Evolutionary conservation across 2,329 filamentous ascomycete genomes (phyloP).

Genomic region (Cytospora piceicola): DNA sequence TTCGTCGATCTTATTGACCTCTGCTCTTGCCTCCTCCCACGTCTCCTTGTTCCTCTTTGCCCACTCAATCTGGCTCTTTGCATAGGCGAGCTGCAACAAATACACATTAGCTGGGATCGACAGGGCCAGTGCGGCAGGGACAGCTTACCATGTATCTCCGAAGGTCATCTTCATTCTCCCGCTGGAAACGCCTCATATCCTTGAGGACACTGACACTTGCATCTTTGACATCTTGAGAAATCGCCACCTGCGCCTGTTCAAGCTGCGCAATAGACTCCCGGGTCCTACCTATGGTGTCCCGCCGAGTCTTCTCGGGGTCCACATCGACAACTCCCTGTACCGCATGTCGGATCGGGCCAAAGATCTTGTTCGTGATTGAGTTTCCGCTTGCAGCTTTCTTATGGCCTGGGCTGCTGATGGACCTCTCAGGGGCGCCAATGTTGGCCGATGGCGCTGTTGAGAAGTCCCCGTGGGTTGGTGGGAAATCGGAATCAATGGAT

Average conservation of each 20-base stretch:
- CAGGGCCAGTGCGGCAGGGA: slow-evolving; percentile 8
- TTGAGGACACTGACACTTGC: slow-evolving; percentile 86
- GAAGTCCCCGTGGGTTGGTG: slow-evolving; percentile 79
- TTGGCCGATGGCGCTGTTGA: slow-evolving; percentile 71
- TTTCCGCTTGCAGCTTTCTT: slow-evolving; percentile 84
- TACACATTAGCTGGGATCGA: background rate
- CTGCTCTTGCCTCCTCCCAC: slow-evolving; percentile 87
- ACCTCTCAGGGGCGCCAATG: slow-evolving; percentile 68
- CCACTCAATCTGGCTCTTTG: slow-evolving; percentile 92
- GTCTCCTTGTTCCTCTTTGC: slow-evolving; percentile 88
- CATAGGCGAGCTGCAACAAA: slow-evolving; percentile 75
- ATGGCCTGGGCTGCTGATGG: slow-evolving; percentile 58
- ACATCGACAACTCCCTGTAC: slow-evolving; percentile 96
- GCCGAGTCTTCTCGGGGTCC: slow-evolving; percentile 87
- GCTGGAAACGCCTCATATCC: slow-evolving; percentile 90
- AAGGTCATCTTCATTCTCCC: slow-evolving; percentile 93
- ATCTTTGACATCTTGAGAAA: slow-evolving; percentile 90
- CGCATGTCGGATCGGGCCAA: slow-evolving; percentile 92
- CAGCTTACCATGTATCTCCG: slow-evolving; percentile 88
- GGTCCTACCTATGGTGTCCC: slow-evolving; percentile 95
- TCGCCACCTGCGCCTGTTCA: slow-evolving; percentile 86
- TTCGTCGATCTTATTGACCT: slow-evolving; percentile 85
- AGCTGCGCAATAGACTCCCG: slow-evolving; percentile 83
- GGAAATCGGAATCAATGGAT: slow-evolving; percentile 95
- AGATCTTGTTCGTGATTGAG: slow-evolving; percentile 91